These are phyloP conservation scores for Botrytis deweyae DNA, from an alignment of 2,329 filamentous ascomycete species.

Conservation along the genomic window DNA sequence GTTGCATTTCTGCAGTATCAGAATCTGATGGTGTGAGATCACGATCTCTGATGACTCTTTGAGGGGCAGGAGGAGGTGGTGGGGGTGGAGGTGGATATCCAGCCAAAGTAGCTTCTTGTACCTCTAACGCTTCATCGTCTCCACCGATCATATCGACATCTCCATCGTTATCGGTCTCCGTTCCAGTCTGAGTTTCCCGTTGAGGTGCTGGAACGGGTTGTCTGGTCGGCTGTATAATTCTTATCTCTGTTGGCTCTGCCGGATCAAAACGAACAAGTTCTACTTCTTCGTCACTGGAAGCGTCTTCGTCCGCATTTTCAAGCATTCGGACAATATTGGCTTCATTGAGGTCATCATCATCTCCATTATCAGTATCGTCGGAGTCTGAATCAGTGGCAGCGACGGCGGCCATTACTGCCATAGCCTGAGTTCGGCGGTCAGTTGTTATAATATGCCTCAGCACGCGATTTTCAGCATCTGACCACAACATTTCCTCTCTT, in stretches of 20 bases:
- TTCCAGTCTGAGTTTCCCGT: constrained; percentile 37
- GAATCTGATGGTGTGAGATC: constrained; percentile 71
- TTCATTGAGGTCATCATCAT: constrained; percentile 54
- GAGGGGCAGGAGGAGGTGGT: constrained; percentile 43
- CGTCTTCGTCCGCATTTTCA: constrained; percentile 39
- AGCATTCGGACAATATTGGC: constrained; percentile 36
- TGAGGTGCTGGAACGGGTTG: constrained; percentile 29
- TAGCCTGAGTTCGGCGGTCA: constrained; percentile 27
- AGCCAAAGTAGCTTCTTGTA: constrained; percentile 74
- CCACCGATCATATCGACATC: constrained; percentile 47
- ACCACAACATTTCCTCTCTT: constrained; percentile 39
- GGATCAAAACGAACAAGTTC: constrained; percentile 1
- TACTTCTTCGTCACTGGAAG: constrained; percentile 28
- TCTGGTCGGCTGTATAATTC: constrained; percentile 22
- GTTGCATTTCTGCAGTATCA: constrained; percentile 61
- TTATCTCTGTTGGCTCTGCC: constrained; percentile 27
- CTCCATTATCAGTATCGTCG: constrained; percentile 29
- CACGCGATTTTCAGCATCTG: constrained; percentile 30
- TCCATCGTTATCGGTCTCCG: constrained; percentile 43
- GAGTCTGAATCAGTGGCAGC: constrained; percentile 28
- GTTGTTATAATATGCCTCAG: constrained; percentile 28
- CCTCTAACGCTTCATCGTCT: constrained; percentile 62
- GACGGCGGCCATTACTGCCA: constrained; percentile 28
- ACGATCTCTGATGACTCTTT: constrained; percentile 51
- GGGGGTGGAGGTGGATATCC: constrained; percentile 66